phyloP scores from a whole-genome alignment of 78 protist genomes.

The Dictyostelium brefeldianum region DNA sequence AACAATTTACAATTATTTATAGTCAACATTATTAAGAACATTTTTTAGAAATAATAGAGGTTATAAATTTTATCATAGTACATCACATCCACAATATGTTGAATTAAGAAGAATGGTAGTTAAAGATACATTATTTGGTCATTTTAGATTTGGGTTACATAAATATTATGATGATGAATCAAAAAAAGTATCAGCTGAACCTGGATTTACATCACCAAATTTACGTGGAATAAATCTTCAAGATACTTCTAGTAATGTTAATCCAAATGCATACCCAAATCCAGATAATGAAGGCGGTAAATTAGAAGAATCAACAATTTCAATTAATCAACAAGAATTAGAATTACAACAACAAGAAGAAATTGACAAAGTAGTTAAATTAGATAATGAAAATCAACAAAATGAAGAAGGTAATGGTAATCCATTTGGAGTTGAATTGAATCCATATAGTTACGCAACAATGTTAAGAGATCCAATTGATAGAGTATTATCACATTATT shows the following conservation, averaged over 20 bases:
- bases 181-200: background rate
- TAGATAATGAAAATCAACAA: background rate
- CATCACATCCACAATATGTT: background rate
- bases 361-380: background rate
- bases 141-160: constrained; percentile 64
- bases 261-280: too few species aligned
- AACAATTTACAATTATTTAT: too few species aligned
- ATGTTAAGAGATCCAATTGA: constrained; percentile 68
- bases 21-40: background rate
- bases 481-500: constrained; percentile 52
- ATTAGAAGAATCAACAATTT: background rate
- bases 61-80: background rate
- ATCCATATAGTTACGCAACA: constrained; percentile 31
- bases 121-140: constrained; percentile 33
- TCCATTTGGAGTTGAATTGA: background rate
- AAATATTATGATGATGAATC: background rate
- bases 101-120: background rate
- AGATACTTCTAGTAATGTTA: background rate
- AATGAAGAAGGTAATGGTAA: background rate
- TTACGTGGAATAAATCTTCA: background rate
- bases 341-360: background rate
- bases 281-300: background rate
- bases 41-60: background rate
- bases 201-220: background rate
- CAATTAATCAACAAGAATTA: background rate